Base-by-base conservation (phyloP, 177 flowering plant species). In the Vitis hybrid region DNA sequence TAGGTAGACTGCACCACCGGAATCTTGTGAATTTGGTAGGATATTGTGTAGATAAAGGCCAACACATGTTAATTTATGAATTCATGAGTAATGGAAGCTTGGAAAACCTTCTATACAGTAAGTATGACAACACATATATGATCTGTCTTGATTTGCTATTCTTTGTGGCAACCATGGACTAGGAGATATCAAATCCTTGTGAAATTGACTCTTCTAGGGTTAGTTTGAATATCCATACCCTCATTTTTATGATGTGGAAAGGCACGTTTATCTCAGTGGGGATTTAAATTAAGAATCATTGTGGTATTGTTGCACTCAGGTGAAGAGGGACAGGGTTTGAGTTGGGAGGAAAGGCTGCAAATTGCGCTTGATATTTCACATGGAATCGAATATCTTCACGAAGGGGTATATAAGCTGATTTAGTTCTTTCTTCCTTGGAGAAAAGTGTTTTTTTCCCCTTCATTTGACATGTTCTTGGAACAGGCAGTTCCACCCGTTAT, bases 401-500 rank as follows among this genome's bases (percentile, higher is more conserved):
- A 96, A 84, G 99, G 99, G 91, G 98, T 93, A 88, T 19, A 84
- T 70, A 62, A 13, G 24, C 7, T 54, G 2, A 56, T 21, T 21
- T 6, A 18, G 13, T 48, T 21, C 21, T 51, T 69, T 60, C 62
- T 58, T 67, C 7, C 19, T 30, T 68, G 12, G 10, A 64, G 49
- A 60, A 21, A 46, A 40, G 65, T 49, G 9, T 24, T 56, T n/a
- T 6, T 65, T 48, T 2, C 27, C 15, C 14, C 51, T 50, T 62
- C 5, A 60, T 67, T 18, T 52, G 32, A 21, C 48, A 73, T 8
- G 6, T 75, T 80, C 60, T 70, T 79, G 56, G 50, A 75, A 76
- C 90, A 96, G 99, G 99, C 99, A 52, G 91, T 89, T 52, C 99
- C 99, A 46, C 94, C 98, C 2, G 97, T 96, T 50, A 82, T 96